Evolutionary conservation across 768 basidiomycete species (phyloP), one percentile per base, ranked within the genome.

Genomic region (Clitopilus passeckerianus): DNA sequence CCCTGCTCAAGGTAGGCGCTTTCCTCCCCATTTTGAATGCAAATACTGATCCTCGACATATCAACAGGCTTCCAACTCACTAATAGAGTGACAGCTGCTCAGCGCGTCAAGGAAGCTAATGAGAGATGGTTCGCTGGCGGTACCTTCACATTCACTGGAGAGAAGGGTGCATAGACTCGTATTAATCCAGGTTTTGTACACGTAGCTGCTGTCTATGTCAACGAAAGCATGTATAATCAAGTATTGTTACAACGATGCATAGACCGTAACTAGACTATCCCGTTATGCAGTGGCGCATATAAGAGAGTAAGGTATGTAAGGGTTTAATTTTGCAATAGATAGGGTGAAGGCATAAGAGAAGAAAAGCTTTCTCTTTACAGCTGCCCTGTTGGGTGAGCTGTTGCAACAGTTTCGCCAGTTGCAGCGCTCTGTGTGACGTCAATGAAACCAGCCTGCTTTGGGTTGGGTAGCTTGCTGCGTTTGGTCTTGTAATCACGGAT

Each of bases 401-500:
- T 78, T 22, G 83, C 79, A 27, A 80, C 71, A 4, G 86, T 82
- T 65, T 83, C 78, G 24, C 82, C 80, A 15, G 83, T 77, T 24
- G 76, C 72, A 35, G 77, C 66, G 70, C 76, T 82, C 65, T 88
- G 87, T 0, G 86, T 74, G 41, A 87, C 88, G 68, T 91, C 86
- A 60, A 91, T 86, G 67, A 84, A 87, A 34, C 86, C 82, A n/a
- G 80, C 66, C 67, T 85, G 77, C 66, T 82, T 81, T 22, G 82
- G 77, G 61, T 81, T 77, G 20, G 75, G 60, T 65, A 80, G 63
- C 60, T 72, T 79, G 61, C 72, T 75, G 59, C 93, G 87, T 80
- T 99, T 99, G 61, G 85, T 83, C 68, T 86, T 85, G 77, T 98
- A 98, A 71, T 98, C 90, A 66, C 93, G 91, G 73, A 99, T 99